Percentiles rank a stretch among this genome's conserved stretches.
phyloP scores from a whole-genome alignment of 768 basidiomycete species.

The Mycena metata region DNA sequence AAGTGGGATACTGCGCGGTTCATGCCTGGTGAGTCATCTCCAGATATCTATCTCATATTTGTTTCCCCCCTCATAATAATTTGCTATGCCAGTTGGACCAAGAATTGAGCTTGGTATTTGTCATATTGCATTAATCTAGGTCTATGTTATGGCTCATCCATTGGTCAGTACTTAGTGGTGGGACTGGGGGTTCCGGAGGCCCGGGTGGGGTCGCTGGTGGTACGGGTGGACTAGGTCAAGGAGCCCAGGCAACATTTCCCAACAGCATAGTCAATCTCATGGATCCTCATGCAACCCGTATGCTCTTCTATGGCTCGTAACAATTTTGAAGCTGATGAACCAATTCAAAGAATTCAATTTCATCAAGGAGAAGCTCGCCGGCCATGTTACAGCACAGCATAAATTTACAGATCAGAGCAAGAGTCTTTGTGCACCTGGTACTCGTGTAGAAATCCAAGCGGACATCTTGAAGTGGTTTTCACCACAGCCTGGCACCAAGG shows the following conservation, averaged over 20 bases:
- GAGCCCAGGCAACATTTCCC: background rate
- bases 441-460: too few species aligned
- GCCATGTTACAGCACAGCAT: constrained; percentile 13
- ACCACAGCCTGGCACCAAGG: background rate
- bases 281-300: background rate
- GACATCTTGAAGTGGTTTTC: background rate
- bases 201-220: background rate
- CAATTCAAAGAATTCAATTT: too few species aligned
- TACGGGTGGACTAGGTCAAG: background rate
- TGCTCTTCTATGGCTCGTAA: background rate
- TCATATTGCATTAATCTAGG: background rate
- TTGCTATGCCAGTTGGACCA: constrained; percentile 1
- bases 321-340: background rate
- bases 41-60: background rate
- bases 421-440: too few species aligned
- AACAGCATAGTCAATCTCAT: background rate
- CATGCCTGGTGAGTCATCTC: too few species aligned
- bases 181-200: too few species aligned
- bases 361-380: too few species aligned
- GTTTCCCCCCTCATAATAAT: background rate
- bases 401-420: too few species aligned
- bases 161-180: background rate
- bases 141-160: background rate
- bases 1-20: too few species aligned
- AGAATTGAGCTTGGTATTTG: constrained; percentile 2